Conservation (phyloP, 768 basidiomycete genomes). For the Hemileccinum rubropunctum region DNA sequence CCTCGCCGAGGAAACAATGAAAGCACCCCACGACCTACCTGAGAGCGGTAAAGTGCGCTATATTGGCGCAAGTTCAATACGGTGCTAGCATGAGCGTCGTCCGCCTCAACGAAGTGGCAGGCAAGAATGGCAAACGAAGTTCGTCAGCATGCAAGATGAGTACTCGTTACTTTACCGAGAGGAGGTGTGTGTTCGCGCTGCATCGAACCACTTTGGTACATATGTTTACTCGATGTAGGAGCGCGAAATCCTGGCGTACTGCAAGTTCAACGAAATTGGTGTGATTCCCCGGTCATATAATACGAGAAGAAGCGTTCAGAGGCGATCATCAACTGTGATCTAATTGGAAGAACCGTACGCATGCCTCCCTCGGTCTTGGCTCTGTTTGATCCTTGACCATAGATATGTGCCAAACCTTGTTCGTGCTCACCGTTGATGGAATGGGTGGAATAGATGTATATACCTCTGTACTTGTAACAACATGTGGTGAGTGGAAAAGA, state of each 20-base stretch:
- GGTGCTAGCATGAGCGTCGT: conserved; percentile 48
- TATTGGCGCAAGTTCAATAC: conserved; percentile 48
- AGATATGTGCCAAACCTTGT: conserved; percentile 21
- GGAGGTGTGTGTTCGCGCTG: conserved; percentile 34
- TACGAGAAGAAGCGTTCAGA: conserved; percentile 23
- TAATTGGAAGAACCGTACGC: conserved; percentile 31
- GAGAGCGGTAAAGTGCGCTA: conserved; percentile 52
- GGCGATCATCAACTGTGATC: conserved; percentile 33
- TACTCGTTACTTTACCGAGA: conserved; percentile 55
- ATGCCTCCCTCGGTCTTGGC: background rate
- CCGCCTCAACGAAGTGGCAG: conserved; percentile 43
- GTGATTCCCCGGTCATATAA: conserved; percentile 45
- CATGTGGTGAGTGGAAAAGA: background rate
- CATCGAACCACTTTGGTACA: too few species aligned
- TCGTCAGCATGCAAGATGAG: conserved; percentile 56
- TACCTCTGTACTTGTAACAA: conserved; percentile 5
- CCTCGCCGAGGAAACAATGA: conserved; percentile 46
- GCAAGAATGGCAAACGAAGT: conserved; percentile 46
- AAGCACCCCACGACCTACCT: conserved; percentile 49
- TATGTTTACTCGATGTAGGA: conserved; percentile 30
- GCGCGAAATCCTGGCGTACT: conserved; percentile 44
- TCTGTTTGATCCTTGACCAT: background rate
- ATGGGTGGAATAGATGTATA: background rate
- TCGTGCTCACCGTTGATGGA: conserved; percentile 13
- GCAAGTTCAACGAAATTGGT: conserved; percentile 49